These are phyloP conservation scores for Phlyctochytrium bullatum DNA, from an alignment of 192 early-diverging fungal species.

Conservation along the genomic window DNA sequence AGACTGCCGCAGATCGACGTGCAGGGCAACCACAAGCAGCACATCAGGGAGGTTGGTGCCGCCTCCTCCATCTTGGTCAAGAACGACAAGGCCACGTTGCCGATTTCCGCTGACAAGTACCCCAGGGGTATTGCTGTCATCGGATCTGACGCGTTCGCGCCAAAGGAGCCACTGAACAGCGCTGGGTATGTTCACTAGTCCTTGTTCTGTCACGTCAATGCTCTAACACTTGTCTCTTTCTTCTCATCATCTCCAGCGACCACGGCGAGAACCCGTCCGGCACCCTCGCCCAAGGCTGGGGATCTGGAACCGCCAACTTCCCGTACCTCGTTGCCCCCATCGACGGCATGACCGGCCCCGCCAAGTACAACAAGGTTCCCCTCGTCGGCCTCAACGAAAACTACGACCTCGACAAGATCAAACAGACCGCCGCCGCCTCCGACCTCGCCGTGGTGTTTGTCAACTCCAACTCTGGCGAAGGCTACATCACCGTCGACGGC, in stretches of 20 bases:
- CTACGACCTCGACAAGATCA: constrained; percentile 16
- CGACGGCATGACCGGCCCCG: constrained; percentile 27
- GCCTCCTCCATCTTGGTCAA: constrained; percentile 49
- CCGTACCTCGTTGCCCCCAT: constrained; percentile 42
- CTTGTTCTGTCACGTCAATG: no score
- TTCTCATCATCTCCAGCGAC: no score
- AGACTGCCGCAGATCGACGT: constrained; percentile 27
- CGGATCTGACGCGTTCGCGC: constrained; percentile 45
- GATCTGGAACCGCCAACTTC: constrained; percentile 49
- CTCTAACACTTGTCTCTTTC: no score
- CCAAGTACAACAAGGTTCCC: not conserved
- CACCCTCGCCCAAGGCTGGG: constrained; percentile 49
- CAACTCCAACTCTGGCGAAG: constrained; percentile 39
- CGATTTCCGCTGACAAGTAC: not conserved
- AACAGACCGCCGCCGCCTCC: constrained; percentile 21
- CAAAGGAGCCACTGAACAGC: no score
- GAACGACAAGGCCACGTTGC: constrained; percentile 24
- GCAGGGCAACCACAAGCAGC: constrained; percentile 30
- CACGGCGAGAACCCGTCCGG: constrained; percentile 16
- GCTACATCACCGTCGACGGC: constrained; percentile 50
- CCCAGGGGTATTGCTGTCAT: constrained; percentile 36
- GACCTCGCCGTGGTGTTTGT: constrained; percentile 17
- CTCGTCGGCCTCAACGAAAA: constrained; percentile 14
- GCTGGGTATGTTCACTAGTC: no score
- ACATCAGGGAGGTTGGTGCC: constrained; percentile 46